These are phyloP conservation scores for Plasmodium inui DNA, from an alignment of 169 alveolate species.

Conservation along the genomic window DNA sequence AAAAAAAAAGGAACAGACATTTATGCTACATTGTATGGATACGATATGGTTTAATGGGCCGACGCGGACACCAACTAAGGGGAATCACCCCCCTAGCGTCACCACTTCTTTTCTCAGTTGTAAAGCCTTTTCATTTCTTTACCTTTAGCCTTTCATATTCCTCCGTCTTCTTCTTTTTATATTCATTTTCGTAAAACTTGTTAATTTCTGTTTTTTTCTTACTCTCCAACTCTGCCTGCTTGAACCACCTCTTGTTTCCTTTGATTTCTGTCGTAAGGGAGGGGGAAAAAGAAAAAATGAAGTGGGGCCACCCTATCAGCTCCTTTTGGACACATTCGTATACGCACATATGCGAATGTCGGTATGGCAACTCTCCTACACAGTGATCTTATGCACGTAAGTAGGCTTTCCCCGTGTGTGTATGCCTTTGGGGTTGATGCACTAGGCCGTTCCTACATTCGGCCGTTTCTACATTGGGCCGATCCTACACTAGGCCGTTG, in stretches of 20 bases:
- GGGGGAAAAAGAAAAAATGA: neutral
- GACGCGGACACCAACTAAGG: neutral
- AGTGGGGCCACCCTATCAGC: neutral
- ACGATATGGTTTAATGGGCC: neutral
- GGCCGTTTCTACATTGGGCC: neutral
- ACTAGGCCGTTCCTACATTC: neutral
- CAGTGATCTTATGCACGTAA: neutral
- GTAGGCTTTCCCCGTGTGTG: neutral
- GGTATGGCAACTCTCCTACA: neutral
- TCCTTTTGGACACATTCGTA: neutral
- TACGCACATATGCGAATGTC: neutral
- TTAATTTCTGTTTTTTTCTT: slow-evolving; percentile 45
- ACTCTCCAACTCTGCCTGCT: slow-evolving; percentile 70
- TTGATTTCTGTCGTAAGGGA: slow-evolving; percentile 41
- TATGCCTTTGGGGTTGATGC: neutral
- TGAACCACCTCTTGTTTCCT: slow-evolving; percentile 70
- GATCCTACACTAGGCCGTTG: neutral
- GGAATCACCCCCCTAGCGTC: neutral
- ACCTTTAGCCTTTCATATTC: slow-evolving; percentile 75
- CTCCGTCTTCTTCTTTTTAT: slow-evolving; percentile 58
- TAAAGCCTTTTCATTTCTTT: slow-evolving; percentile 1
- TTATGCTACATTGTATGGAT: neutral
- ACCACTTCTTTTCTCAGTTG: neutral
- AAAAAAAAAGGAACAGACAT: neutral
- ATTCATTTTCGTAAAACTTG: slow-evolving; percentile 58